phyloP scores from a whole-genome alignment of 2,329 filamentous ascomycete species.

The Bipolaris cookei region DNA sequence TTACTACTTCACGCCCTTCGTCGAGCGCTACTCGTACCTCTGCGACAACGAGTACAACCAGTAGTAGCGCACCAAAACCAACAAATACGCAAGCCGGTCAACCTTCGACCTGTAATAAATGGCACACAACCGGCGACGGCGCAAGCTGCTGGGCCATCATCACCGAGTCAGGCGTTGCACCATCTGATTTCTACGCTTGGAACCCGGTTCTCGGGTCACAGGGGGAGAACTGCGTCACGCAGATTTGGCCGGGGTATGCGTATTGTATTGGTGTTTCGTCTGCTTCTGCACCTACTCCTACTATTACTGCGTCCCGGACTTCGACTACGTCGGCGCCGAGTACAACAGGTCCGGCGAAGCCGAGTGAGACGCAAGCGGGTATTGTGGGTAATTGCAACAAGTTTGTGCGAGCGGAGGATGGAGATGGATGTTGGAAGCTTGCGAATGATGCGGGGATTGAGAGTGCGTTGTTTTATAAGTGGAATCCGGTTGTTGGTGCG shows the following conservation, averaged over 20 bases:
- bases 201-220: neutral
- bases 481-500: neutral
- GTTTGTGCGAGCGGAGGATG: neutral
- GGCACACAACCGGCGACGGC: neutral
- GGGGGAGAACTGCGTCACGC: neutral
- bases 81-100: no score
- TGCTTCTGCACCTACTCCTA: no score
- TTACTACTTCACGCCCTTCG: no score
- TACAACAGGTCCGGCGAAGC: neutral
- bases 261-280: constrained; percentile 2
- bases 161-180: neutral
- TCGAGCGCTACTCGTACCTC: no score
- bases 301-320: no score
- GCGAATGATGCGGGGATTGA: constrained; percentile 1
- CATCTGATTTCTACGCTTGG: neutral
- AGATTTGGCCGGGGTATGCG: constrained; percentile 5
- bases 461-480: neutral
- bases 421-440: neutral
- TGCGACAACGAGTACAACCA: no score
- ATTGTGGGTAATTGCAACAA: neutral
- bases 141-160: neutral
- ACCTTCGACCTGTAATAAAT: no score
- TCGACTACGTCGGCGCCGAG: neutral
- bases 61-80: no score
- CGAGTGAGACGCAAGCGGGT: neutral